Percentiles rank a stretch among this genome's conserved stretches.
phyloP scores from a whole-genome alignment of 441 rosid species.

The Caryocar brasiliense region DNA sequence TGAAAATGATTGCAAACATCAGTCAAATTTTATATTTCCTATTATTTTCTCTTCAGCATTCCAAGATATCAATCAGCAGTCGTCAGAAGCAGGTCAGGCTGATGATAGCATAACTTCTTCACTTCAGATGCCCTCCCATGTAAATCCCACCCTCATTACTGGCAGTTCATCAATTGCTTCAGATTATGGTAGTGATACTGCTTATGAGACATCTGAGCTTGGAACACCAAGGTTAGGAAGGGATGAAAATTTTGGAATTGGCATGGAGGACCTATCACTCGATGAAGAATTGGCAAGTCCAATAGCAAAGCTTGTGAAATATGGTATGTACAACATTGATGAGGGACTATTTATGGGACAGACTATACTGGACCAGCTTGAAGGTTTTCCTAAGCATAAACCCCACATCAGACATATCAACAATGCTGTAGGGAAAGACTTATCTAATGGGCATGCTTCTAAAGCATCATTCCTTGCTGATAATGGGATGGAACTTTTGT shows the following conservation, averaged over 20 bases:
- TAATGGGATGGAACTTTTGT: conserved; percentile 46
- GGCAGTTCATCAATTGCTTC: conserved; percentile 68
- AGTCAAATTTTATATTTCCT: neutral
- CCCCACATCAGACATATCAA: conserved; percentile 35
- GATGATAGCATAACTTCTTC: conserved; percentile 32
- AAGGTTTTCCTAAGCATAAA: conserved; percentile 62
- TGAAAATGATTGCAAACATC: conserved; percentile 10
- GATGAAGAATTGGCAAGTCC: conserved; percentile 62
- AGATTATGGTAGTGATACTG: conserved; percentile 90
- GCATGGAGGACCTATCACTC: conserved; percentile 41
- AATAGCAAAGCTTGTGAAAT: conserved; percentile 57
- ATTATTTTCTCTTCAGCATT: conserved; percentile 53
- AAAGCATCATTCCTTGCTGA: conserved; percentile 28
- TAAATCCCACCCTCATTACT: conserved; percentile 41
- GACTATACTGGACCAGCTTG: conserved; percentile 74
- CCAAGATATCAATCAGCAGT: conserved; percentile 47
- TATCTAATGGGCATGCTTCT: conserved; percentile 38
- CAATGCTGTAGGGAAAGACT: conserved; percentile 30
- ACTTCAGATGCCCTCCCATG: conserved; percentile 27
- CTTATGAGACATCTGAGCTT: conserved; percentile 82
- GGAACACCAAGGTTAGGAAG: conserved; percentile 68
- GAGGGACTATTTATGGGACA: conserved; percentile 84
- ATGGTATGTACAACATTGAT: conserved; percentile 71
- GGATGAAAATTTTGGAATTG: conserved; percentile 53
- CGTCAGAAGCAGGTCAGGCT: conserved; percentile 40